These are phyloP conservation scores for Hypoxylon sp. DNA, from an alignment of 2,329 filamentous ascomycete species.

Conservation along the genomic window DNA sequence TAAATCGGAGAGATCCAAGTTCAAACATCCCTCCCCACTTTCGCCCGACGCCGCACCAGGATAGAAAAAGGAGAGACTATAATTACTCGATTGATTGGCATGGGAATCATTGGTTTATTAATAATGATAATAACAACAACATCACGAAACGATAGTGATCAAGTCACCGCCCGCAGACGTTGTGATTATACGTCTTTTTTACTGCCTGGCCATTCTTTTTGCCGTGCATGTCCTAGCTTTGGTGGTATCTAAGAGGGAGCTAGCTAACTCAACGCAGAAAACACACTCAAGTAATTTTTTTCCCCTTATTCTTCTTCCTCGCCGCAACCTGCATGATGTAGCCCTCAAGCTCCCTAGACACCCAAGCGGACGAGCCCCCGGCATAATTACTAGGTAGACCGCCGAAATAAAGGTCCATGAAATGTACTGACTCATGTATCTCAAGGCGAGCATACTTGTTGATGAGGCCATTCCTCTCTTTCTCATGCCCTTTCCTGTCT, in stretches of 20 bases:
- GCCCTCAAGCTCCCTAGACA: too few species aligned
- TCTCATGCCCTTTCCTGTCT: background rate
- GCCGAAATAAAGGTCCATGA: too few species aligned
- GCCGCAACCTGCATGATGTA: too few species aligned
- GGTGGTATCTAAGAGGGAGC: too few species aligned
- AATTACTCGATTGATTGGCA: too few species aligned
- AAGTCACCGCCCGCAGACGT: background rate
- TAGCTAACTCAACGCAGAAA: background rate
- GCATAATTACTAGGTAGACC: background rate
- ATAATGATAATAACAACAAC: too few species aligned
- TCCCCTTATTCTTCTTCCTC: too few species aligned
- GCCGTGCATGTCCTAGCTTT: constrained; percentile 16
- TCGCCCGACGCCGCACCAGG: constrained; percentile 11
- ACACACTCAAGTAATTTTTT: too few species aligned
- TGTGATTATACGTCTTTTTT: constrained; percentile 17
- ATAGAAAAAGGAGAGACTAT: too few species aligned
- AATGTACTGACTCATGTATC: too few species aligned
- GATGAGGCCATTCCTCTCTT: constrained; percentile 11
- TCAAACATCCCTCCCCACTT: constrained; percentile 21
- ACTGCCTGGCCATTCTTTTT: constrained; percentile 29
- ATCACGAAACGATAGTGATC: background rate
- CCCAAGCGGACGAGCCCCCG: too few species aligned
- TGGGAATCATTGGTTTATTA: too few species aligned
- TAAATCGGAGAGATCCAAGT: constrained; percentile 10
- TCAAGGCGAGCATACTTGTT: constrained; percentile 11